Evolutionary conservation across 345 rosid genomes (phyloP).

Genomic region (Citrus maxima): DNA sequence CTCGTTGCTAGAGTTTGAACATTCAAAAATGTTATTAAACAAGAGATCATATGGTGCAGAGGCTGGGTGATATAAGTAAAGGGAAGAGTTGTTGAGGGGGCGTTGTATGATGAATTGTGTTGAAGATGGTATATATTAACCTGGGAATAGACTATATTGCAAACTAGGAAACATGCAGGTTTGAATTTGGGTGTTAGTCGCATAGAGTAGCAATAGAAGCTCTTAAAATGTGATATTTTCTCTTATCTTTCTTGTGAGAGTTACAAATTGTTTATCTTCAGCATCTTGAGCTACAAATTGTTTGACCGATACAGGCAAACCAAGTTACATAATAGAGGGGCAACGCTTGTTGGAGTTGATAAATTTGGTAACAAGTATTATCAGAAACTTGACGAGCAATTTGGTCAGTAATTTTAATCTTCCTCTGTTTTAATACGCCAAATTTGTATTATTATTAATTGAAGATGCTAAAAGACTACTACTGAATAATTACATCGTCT

Average conservation of each 20-base stretch:
- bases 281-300: constrained; percentile 2
- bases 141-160: too few relatives aligned
- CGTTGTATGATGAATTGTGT: too few relatives aligned
- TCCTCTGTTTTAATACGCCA: not conserved
- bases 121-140: too few relatives aligned
- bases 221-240: too few relatives aligned
- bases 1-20: not conserved
- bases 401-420: constrained; percentile 43
- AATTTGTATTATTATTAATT: not conserved
- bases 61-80: too few relatives aligned
- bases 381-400: constrained; percentile 66
- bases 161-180: too few relatives aligned
- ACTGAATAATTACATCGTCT: not conserved
- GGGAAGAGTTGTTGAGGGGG: too few relatives aligned
- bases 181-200: too few relatives aligned
- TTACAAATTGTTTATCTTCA: not conserved
- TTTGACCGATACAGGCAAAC: constrained; percentile 69
- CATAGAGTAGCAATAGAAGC: too few relatives aligned
- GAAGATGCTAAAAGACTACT: not conserved
- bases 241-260: too few relatives aligned
- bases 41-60: too few relatives aligned
- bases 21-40: not conserved
- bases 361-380: constrained; percentile 91
- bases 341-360: constrained; percentile 80
- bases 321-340: constrained; percentile 87